A percentile compares a stretch with the other conserved stretches of the same genome.
Conservation (phyloP, 2,329 filamentous ascomycete genomes). For the Westerdykella ornata region DNA sequence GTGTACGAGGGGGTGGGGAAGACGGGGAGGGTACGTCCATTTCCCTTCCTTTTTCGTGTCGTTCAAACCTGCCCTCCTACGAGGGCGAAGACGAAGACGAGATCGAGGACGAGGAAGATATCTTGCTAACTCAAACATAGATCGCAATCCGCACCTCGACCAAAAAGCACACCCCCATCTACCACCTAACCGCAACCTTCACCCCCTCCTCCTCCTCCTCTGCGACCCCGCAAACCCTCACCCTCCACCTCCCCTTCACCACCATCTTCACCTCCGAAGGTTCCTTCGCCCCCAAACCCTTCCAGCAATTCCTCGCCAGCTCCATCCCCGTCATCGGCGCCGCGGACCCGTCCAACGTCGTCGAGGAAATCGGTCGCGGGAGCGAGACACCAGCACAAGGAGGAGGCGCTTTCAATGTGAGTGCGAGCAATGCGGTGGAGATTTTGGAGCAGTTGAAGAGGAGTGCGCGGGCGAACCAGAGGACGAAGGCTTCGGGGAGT, state of each 20-base stretch:
- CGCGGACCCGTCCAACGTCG: constrained; percentile 53
- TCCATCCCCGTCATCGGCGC: constrained; percentile 59
- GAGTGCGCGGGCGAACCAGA: constrained; percentile 17
- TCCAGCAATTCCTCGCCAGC: constrained; percentile 71
- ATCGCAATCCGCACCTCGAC: constrained; percentile 65
- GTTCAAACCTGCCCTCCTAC: too few relatives aligned
- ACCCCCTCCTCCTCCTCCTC: constrained; percentile 29
- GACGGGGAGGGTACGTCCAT: constrained; percentile 54
- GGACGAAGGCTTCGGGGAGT: constrained; percentile 9
- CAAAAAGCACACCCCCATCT: constrained; percentile 74
- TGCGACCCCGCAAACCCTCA: constrained; percentile 39
- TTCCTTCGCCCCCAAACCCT: constrained; percentile 65
- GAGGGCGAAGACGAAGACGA: neutral
- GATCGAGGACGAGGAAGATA: neutral
- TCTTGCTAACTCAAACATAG: constrained; percentile 42
- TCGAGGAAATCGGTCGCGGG: constrained; percentile 40
- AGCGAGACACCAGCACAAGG: constrained; percentile 12
- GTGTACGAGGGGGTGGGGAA: constrained; percentile 71
- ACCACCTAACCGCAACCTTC: constrained; percentile 64
- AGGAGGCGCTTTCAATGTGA: constrained; percentile 19
- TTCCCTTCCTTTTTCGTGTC: neutral
- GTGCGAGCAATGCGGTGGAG: constrained; percentile 28
- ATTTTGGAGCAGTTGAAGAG: constrained; percentile 34
- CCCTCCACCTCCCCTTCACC: constrained; percentile 60
- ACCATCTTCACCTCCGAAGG: constrained; percentile 70